Conservation (phyloP, 352 stramenopile species). For the Phytophthora parvispora region DNA sequence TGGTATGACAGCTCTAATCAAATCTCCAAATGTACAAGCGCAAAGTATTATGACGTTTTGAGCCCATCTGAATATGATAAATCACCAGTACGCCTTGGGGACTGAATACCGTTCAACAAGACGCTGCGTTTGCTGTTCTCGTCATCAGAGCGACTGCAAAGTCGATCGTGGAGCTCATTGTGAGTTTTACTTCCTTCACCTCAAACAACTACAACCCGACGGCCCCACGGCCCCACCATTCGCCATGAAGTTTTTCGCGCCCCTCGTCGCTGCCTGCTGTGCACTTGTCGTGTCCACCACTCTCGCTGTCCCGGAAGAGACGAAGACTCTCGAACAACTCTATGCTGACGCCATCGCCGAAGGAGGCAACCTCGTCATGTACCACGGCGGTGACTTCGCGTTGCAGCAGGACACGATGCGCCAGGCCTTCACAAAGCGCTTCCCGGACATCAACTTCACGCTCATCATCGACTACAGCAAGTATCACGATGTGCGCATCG, state of each 20-base stretch:
- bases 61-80: no score
- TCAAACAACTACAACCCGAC: no score
- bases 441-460: conserved; percentile 71
- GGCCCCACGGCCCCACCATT: no score
- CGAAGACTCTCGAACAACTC: conserved; percentile 54
- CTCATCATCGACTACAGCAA: conserved; percentile 67
- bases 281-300: conserved; percentile 15
- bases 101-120: no score
- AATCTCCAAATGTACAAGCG: no score
- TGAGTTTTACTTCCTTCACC: no score
- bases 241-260: conserved; percentile 20
- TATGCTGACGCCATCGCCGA: conserved; percentile 57
- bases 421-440: conserved; percentile 35
- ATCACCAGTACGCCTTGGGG: no score
- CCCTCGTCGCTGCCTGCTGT: conserved; percentile 9
- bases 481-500: conserved; percentile 67
- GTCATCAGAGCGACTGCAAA: no score
- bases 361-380: conserved; percentile 64
- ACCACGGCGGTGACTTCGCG: conserved; percentile 45
- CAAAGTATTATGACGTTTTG: no score
- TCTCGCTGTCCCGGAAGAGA: conserved; percentile 43
- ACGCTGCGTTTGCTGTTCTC: no score
- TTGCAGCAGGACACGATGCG: conserved; percentile 30
- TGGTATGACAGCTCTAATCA: no score
- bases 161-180: no score